Evolutionary conservation across 2,329 filamentous ascomycete genomes (phyloP), one percentile per base, ranked within the genome.

Genomic region (Fusarium mexicanum): DNA sequence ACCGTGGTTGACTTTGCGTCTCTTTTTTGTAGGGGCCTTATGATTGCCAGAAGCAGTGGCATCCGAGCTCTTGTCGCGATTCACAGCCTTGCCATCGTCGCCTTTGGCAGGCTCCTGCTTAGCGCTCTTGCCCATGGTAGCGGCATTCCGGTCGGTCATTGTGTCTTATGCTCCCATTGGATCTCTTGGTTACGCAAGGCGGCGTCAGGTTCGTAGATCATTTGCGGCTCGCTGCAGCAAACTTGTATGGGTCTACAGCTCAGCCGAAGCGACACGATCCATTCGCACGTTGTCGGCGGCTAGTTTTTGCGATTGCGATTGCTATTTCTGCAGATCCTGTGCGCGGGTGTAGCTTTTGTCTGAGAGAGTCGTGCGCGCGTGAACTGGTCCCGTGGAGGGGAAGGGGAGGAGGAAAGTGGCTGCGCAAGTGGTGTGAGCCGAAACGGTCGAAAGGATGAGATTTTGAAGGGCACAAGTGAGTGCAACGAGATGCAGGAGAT

Each of bases 1-100:
- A 95, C 93, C 93, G 85, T 96, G 93, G 86, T 95, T 95, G 77
- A 96, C 93, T 86, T 96, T 96, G 87, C 93, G 92, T 85, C 93
- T 89, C 88, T 95, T 95, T 86, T 94, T 95, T 55, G 93, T 95
- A 65, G 92, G 91, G 81, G 90, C 93, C 83, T 89, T 87, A 75
- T 84, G 77, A 51, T 70, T 76, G 50, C 68, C 73, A 53, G 63
- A 64, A 53, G 72, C 76, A 62, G 72, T 66, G 61, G 76, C 69
- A 63, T 80, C 77, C 35, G 73, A 70, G 69, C 53, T 71, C 61
- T 80, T 81, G 55, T 77, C 77, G 61, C 74, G 78, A 72, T 80
- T 79, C 61, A 78, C 80, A 60, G 76, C 74, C 71, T 82, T 82
- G 64, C 74, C 76, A 61, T 79, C 78, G 58, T 76, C 74, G 48